Evolutionary conservation across 345 rosid species (phyloP).

Genomic region (Toxicodendron radicans): DNA sequence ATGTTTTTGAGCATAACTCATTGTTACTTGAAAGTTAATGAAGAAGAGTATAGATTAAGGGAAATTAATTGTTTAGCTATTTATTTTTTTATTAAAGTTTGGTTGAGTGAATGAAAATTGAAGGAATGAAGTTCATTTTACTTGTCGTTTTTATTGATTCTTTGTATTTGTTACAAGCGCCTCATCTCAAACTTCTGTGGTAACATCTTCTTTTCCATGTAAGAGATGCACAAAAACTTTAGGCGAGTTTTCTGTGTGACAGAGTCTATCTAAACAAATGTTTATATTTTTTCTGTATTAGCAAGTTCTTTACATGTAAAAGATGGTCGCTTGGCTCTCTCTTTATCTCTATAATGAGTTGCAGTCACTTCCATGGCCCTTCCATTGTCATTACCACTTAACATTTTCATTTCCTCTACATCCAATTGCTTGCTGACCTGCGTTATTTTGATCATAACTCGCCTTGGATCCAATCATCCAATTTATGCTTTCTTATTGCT

Average conservation of each 20-base stretch:
- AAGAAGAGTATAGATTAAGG: background rate
- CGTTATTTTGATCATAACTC: background rate
- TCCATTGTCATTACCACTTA: too few species aligned
- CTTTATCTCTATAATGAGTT: too few species aligned
- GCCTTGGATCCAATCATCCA: too few species aligned
- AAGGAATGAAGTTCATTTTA: background rate
- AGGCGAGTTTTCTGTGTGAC: background rate
- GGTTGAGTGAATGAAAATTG: background rate
- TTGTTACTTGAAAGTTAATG: background rate
- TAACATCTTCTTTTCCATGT: background rate
- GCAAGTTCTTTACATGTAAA: too few species aligned
- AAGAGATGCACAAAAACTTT: background rate
- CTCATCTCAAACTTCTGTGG: background rate
- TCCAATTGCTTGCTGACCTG: too few species aligned
- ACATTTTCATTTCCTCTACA: too few species aligned
- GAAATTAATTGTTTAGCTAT: background rate
- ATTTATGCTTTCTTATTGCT: background rate
- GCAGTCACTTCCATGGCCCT: too few species aligned
- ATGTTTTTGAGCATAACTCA: background rate
- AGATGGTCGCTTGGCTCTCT: too few species aligned
- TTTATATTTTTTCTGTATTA: too few species aligned
- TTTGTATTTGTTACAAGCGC: background rate
- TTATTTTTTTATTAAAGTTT: background rate
- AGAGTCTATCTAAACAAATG: too few species aligned
- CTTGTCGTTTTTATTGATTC: background rate